Evolutionary conservation across 2,329 filamentous ascomycete species (phyloP).

Genomic region (Lasiodiplodia sp.): DNA sequence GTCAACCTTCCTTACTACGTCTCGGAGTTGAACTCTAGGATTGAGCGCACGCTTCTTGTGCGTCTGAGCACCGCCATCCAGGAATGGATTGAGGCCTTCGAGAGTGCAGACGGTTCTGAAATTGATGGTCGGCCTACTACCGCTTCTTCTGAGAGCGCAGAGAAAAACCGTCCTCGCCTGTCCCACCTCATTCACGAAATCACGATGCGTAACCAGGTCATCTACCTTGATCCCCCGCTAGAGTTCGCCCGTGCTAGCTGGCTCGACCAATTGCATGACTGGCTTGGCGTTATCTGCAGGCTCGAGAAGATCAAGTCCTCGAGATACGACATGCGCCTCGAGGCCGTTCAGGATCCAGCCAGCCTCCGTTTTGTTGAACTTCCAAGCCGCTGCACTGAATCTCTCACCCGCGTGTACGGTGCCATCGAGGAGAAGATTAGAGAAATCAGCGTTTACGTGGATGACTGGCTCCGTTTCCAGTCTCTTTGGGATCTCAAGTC

Average conservation of each 20-base stretch:
- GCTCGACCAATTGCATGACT: slow-evolving; percentile 90
- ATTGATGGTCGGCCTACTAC: slow-evolving; percentile 58
- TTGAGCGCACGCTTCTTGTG: slow-evolving; percentile 79
- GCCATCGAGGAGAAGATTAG: slow-evolving; percentile 83
- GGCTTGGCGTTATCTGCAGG: slow-evolving; percentile 92
- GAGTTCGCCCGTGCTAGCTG: slow-evolving; percentile 92
- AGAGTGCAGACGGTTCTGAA: slow-evolving; percentile 54
- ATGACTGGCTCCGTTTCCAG: slow-evolving; percentile 98
- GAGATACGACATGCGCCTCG: slow-evolving; percentile 86
- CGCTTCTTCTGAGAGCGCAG: slow-evolving; percentile 44
- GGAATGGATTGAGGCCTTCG: slow-evolving; percentile 87
- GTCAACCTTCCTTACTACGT: slow-evolving; percentile 94
- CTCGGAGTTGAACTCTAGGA: slow-evolving; percentile 80
- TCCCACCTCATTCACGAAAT: slow-evolving; percentile 85
- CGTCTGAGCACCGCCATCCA: slow-evolving; percentile 85
- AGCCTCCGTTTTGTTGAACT: slow-evolving; percentile 83
- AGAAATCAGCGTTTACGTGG: slow-evolving; percentile 84
- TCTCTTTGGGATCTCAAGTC: slow-evolving; percentile 97
- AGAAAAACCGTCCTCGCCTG: slow-evolving; percentile 64
- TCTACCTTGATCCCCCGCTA: slow-evolving; percentile 92
- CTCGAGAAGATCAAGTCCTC: slow-evolving; percentile 93
- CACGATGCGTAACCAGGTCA: slow-evolving; percentile 97
- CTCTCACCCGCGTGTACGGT: slow-evolving; percentile 80
- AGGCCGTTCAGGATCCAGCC: slow-evolving; percentile 64
- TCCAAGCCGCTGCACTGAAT: slow-evolving; percentile 80